Evolutionary conservation across 306 rosid genomes (phyloP).

Genomic region (Cucurbita pepo): DNA sequence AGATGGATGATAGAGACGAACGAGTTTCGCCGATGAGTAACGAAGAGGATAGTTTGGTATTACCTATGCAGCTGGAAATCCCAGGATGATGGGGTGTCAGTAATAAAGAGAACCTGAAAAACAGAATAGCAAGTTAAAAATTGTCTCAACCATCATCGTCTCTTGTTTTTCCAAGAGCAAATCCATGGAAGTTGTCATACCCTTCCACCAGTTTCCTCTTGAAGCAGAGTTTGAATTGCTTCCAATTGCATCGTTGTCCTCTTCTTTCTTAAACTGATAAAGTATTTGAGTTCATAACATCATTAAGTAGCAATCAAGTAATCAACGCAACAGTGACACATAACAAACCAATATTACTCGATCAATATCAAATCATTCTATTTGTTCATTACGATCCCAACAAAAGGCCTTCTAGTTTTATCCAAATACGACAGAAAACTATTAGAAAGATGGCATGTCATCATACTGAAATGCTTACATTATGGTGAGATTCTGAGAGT

Average conservation of each 20-base stretch:
- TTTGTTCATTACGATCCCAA: neutral
- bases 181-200: slow-evolving; percentile 21
- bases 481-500: slow-evolving; percentile 40
- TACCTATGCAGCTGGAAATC: neutral
- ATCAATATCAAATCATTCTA: neutral
- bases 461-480: slow-evolving; percentile 19
- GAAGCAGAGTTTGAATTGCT: slow-evolving; percentile 39
- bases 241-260: slow-evolving; percentile 35
- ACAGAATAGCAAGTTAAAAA: neutral
- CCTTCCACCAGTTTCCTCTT: slow-evolving; percentile 97
- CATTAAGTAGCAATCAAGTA: neutral
- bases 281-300: neutral
- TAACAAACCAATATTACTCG: neutral
- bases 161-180: neutral
- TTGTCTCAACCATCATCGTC: neutral
- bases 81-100: slow-evolving; percentile 13
- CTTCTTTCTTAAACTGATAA: slow-evolving; percentile 47
- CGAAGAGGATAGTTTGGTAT: neutral
- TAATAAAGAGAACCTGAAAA: slow-evolving; percentile 79
- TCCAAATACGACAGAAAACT: neutral
- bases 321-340: neutral
- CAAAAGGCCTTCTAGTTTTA: neutral
- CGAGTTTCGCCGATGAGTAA: neutral
- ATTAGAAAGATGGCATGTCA: neutral
- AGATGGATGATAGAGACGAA: neutral